A percentile compares a stretch with the other conserved stretches of the same genome.
These are phyloP conservation scores for Scorias spongiosa DNA, from an alignment of 2,329 filamentous ascomycete species.

Conservation along the genomic window DNA sequence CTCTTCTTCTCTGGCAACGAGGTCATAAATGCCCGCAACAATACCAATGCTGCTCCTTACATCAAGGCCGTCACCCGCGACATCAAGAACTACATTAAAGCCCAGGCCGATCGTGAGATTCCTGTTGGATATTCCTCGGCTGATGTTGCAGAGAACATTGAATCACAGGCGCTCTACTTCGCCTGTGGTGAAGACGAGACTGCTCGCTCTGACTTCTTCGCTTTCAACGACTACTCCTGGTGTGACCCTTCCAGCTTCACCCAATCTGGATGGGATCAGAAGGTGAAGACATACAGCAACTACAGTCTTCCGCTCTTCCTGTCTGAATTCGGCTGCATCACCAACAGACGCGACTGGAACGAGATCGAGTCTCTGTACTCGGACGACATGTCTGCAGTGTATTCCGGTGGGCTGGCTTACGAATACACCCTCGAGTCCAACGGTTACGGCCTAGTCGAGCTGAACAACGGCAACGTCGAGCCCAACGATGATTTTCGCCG, in stretches of 20 bases:
- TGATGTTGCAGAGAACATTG: conserved; percentile 70
- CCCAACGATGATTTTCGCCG: conserved; percentile 49
- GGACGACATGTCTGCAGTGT: conserved; percentile 68
- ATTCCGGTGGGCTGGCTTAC: conserved; percentile 90
- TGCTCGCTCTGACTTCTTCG: conserved; percentile 68
- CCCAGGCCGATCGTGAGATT: conserved; percentile 50
- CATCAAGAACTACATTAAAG: conserved; percentile 65
- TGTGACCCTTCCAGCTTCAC: conserved; percentile 55
- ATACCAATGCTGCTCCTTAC: conserved; percentile 53
- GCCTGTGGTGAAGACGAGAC: conserved; percentile 76
- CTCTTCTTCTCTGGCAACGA: conserved; percentile 73
- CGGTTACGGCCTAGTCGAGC: conserved; percentile 63
- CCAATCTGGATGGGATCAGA: conserved; percentile 66
- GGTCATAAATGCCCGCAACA: conserved; percentile 49
- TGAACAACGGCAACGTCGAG: conserved; percentile 37
- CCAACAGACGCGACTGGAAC: conserved; percentile 63
- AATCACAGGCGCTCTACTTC: conserved; percentile 78
- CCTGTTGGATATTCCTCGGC: conserved; percentile 76
- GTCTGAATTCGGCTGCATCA: conserved; percentile 83
- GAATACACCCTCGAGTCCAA: conserved; percentile 75
- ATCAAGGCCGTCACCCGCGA: conserved; percentile 59
- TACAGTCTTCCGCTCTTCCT: conserved; percentile 86
- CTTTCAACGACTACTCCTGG: conserved; percentile 81
- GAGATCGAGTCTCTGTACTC: conserved; percentile 71
- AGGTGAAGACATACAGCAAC: conserved; percentile 73